Conservation (phyloP, 2,329 filamentous ascomycete species). For the Incumbomyces delicatus region DNA sequence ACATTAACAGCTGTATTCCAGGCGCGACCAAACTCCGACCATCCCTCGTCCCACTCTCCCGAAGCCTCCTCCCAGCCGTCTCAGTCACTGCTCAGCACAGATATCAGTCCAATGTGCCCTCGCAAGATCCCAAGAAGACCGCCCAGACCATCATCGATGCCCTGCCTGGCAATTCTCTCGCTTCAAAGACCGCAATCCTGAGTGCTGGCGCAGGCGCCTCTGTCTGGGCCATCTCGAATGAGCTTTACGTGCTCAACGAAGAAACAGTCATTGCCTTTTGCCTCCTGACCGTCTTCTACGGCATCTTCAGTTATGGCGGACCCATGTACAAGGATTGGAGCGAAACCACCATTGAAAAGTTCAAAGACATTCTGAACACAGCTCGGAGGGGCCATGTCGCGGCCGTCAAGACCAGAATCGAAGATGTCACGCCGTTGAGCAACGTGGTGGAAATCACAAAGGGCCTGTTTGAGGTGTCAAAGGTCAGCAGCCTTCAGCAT, state of each 20-base stretch:
- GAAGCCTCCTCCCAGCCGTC: slow-evolving; percentile 65
- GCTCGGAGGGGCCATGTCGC: slow-evolving; percentile 90
- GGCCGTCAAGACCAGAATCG: slow-evolving; percentile 89
- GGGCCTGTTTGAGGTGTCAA: slow-evolving; percentile 92
- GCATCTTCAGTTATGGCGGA: slow-evolving; percentile 85
- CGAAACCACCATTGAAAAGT: slow-evolving; percentile 76
- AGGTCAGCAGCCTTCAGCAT: too few relatives aligned
- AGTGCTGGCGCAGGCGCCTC: slow-evolving; percentile 84
- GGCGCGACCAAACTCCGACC: slow-evolving; percentile 87
- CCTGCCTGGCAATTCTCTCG: slow-evolving; percentile 79
- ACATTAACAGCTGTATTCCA: slow-evolving; percentile 27
- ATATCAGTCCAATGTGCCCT: slow-evolving; percentile 65
- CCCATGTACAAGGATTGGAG: slow-evolving; percentile 91
- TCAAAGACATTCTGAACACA: slow-evolving; percentile 88
- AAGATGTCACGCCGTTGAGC: slow-evolving; percentile 87
- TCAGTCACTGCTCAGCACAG: slow-evolving; percentile 58
- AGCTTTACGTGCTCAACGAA: slow-evolving; percentile 99
- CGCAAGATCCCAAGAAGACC: slow-evolving; percentile 90
- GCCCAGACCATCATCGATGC: slow-evolving; percentile 90
- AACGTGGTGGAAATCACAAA: slow-evolving; percentile 95
- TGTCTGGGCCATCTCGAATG: slow-evolving; percentile 94
- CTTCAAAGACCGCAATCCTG: slow-evolving; percentile 95
- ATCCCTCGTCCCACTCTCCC: slow-evolving; percentile 43
- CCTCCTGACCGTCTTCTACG: slow-evolving; percentile 85
- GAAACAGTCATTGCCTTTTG: slow-evolving; percentile 92